Evolutionary conservation across 768 basidiomycete species (phyloP).

Genomic region (Hygrophorus russula): DNA sequence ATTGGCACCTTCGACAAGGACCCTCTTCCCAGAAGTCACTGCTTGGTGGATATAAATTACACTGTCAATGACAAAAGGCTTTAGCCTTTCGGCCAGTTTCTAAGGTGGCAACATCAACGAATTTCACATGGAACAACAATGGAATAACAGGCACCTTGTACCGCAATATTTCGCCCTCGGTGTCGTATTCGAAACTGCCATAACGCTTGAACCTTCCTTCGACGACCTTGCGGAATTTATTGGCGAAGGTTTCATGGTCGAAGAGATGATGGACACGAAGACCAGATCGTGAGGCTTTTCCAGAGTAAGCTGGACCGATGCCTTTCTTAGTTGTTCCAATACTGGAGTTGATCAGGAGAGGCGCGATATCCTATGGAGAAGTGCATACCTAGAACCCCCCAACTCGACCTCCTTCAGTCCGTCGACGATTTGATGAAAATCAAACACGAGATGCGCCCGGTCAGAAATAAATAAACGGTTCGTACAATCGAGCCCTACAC

Average conservation of each 20-base stretch:
- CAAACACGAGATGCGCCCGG: conserved; percentile 94
- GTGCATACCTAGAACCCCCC: conserved; percentile 67
- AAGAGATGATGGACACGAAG: conserved; percentile 95
- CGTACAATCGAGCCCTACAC: conserved; percentile 81
- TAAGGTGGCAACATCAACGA: conserved; percentile 16
- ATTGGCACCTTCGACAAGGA: conserved; percentile 96
- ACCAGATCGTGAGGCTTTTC: conserved; percentile 93
- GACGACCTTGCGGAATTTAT: conserved; percentile 90
- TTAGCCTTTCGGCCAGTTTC: conserved; percentile 75
- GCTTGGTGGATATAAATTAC: conserved; percentile 78
- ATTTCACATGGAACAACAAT: neutral
- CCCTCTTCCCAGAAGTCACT: conserved; percentile 57
- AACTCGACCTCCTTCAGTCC: conserved; percentile 97
- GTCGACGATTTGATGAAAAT: conserved; percentile 99
- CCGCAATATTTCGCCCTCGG: conserved; percentile 87
- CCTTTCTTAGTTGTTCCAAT: conserved; percentile 98
- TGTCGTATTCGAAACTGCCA: conserved; percentile 96
- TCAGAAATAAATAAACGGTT: conserved; percentile 87
- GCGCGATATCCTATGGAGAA: neutral
- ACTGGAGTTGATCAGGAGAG: conserved; percentile 23
- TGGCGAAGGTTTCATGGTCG: conserved; percentile 72
- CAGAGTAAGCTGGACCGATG: conserved; percentile 97
- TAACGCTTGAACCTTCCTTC: conserved; percentile 98
- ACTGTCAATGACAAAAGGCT: conserved; percentile 85
- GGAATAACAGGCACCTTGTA: conserved; percentile 57